These are phyloP conservation scores for Phycomyces blakesleeanus DNA, from an alignment of 192 early-diverging fungal genomes.

Conservation along the genomic window DNA sequence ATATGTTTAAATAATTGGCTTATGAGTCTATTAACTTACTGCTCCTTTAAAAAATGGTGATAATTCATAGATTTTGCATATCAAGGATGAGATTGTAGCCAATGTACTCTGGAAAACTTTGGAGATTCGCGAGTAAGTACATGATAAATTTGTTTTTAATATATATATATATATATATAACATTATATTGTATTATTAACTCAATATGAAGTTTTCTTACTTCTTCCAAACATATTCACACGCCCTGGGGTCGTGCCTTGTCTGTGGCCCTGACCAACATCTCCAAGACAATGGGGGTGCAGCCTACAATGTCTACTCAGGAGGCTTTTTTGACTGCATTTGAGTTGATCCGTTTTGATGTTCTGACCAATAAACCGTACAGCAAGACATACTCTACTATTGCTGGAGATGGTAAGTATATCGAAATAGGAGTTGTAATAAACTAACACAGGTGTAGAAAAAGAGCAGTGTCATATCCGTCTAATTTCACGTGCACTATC, in stretches of 20 bases:
- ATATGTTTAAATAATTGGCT: too few species aligned
- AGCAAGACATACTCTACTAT: slow-evolving; percentile 38
- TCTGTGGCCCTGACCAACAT: slow-evolving; percentile 22
- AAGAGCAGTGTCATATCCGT: slow-evolving; percentile 35
- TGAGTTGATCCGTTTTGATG: slow-evolving; percentile 46
- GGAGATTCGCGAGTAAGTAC: slow-evolving; percentile 38
- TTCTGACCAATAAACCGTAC: slow-evolving; percentile 44
- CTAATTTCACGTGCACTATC: slow-evolving; percentile 51
- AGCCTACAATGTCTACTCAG: slow-evolving; percentile 25
- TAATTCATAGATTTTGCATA: slow-evolving; percentile 15
- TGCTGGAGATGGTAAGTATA: slow-evolving; percentile 24
- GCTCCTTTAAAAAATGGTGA: too few species aligned
- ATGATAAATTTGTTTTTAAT: background rate
- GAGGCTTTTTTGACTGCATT: slow-evolving; percentile 51
- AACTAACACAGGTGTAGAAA: slow-evolving; percentile 28
- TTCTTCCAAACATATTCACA: slow-evolving; percentile 32
- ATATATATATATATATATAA: background rate
- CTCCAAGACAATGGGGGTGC: slow-evolving; percentile 6
- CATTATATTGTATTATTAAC: too few species aligned
- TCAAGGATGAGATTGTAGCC: slow-evolving; percentile 40
- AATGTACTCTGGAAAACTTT: slow-evolving; percentile 40
- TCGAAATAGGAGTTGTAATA: background rate
- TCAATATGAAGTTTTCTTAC: slow-evolving; percentile 35
- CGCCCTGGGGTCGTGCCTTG: slow-evolving; percentile 41
- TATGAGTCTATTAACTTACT: too few species aligned